Percentiles rank a stretch among this genome's conserved stretches.
phyloP scores from a whole-genome alignment of 2,329 filamentous ascomycete genomes.

The Fusarium sarcochroum region DNA sequence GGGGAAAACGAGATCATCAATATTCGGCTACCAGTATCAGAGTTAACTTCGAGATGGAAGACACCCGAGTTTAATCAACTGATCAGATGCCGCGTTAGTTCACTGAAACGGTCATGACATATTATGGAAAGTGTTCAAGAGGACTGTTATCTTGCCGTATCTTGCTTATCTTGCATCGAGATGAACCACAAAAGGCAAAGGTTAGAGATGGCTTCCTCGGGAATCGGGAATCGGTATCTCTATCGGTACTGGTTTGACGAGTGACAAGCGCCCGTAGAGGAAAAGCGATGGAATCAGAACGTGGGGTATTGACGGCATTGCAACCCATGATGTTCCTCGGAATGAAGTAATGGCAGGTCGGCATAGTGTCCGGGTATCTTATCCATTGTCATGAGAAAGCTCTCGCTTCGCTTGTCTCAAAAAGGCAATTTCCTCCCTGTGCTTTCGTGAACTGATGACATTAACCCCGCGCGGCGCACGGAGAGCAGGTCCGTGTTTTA shows the following conservation, averaged over 20 bases:
- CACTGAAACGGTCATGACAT: neutral
- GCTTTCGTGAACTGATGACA: conserved; percentile 23
- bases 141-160: neutral
- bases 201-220: conserved; percentile 30
- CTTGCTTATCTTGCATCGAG: conserved; percentile 20
- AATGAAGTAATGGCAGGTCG: conserved; percentile 28
- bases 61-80: neutral
- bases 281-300: conserved; percentile 9
- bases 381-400: conserved; percentile 14
- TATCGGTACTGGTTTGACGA: conserved; percentile 16
- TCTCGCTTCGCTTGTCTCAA: conserved; percentile 35
- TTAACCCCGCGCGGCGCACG: conserved; percentile 31
- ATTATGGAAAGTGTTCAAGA: neutral
- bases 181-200: conserved; percentile 18
- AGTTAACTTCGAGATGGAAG: neutral
- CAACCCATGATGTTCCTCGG: conserved; percentile 17
- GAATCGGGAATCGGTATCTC: conserved; percentile 33
- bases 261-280: conserved; percentile 10
- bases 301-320: neutral
- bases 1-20: neutral
- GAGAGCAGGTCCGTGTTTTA: conserved; percentile 40
- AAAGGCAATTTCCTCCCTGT: conserved; percentile 42
- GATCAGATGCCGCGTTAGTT: neutral
- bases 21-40: neutral
- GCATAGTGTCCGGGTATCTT: conserved; percentile 42